Conservation (phyloP, 148 eudicot species). For the Persicaria tinctoria region DNA sequence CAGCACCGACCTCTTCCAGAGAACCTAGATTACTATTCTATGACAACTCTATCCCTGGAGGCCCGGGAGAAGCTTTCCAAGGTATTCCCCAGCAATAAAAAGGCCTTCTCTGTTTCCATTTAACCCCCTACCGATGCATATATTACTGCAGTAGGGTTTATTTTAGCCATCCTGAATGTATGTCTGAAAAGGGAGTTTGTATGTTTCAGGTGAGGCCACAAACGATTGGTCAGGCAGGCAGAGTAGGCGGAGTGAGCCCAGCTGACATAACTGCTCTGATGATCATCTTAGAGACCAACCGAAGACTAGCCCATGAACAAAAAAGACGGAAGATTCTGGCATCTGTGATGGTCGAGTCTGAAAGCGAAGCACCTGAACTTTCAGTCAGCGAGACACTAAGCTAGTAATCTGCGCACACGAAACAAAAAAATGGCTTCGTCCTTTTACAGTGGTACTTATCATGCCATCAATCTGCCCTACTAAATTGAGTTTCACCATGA, state of each 20-base stretch:
- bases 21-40: slow-evolving; percentile 71
- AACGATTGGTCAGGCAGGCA: slow-evolving; percentile 92
- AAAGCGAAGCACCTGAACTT: slow-evolving; percentile 28
- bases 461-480: not conserved
- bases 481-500: not conserved
- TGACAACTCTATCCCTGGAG: slow-evolving; percentile 80
- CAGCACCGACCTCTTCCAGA: slow-evolving; percentile 84
- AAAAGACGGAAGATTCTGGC: slow-evolving; percentile 31
- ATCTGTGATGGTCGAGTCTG: slow-evolving; percentile 38
- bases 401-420: slow-evolving; percentile 14
- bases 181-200: not conserved
- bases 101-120: not conserved
- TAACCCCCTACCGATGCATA: not conserved
- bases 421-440: not conserved
- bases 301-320: slow-evolving; percentile 59
- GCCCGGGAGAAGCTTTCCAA: slow-evolving; percentile 94
- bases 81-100: slow-evolving; percentile 34
- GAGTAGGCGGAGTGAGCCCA: slow-evolving; percentile 97
- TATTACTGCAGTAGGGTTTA: not conserved
- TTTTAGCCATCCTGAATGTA: not conserved
- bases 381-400: slow-evolving; percentile 27
- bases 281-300: slow-evolving; percentile 65
- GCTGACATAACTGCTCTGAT: slow-evolving; percentile 91
- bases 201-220: slow-evolving; percentile 76
- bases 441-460: not conserved